Evolutionary conservation across 208 protist genomes (phyloP).

Genomic region (Trypanosoma platydactyli): DNA sequence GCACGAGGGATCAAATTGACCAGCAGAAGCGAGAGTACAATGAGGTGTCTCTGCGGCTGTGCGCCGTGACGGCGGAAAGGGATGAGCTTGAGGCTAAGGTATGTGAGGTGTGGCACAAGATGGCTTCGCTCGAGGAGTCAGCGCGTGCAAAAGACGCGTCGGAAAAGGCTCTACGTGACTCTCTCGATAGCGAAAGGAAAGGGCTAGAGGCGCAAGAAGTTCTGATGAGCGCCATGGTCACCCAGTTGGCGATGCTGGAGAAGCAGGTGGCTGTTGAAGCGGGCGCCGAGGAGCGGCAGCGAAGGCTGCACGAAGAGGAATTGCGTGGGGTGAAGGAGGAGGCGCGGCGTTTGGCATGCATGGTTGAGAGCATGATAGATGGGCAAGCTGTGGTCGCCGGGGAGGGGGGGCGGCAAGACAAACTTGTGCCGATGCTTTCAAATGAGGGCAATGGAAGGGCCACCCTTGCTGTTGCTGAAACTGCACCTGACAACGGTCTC

Average conservation of each 20-base stretch:
- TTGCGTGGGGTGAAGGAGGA: conserved; percentile 7
- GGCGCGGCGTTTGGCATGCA: conserved; percentile 4
- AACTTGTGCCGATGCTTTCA: background rate
- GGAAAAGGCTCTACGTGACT: conserved; percentile 19
- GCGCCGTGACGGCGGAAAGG: conserved; percentile 51
- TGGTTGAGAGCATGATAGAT: conserved; percentile 13
- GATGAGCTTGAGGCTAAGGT: conserved; percentile 61
- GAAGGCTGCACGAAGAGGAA: conserved; percentile 15
- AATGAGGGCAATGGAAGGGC: conserved; percentile 2
- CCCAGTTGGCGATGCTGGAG: conserved; percentile 32
- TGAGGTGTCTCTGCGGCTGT: conserved; percentile 35
- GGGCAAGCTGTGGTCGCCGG: background rate
- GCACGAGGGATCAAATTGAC: conserved; percentile 29
- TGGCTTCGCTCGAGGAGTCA: conserved; percentile 37
- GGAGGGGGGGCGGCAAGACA: background rate
- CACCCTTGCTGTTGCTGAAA: background rate
- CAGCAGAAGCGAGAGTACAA: conserved; percentile 41
- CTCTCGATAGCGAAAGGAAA: conserved; percentile 12
- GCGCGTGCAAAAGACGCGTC: conserved; percentile 31
- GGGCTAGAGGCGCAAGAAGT: conserved; percentile 29
- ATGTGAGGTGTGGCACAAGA: conserved; percentile 56
- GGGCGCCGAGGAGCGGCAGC: conserved; percentile 18
- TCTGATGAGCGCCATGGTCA: conserved; percentile 21
- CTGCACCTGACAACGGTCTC: conserved; percentile 7
- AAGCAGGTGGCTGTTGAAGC: conserved; percentile 15